Conservation (phyloP, 306 rosid genomes). For the Inga laurina region DNA sequence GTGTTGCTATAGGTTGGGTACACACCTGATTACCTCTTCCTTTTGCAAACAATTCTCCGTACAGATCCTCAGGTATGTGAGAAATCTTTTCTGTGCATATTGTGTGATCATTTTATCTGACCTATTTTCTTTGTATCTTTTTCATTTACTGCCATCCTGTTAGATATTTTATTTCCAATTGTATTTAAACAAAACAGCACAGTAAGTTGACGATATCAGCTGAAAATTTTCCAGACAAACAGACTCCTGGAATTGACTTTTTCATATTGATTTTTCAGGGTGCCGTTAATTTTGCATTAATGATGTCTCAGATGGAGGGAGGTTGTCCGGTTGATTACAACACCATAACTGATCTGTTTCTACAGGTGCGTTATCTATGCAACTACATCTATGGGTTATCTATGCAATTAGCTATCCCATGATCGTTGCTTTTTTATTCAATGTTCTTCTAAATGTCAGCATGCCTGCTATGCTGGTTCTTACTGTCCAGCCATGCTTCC, state of each 20-base stretch:
- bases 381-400: slow-evolving; percentile 1
- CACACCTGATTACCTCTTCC: slow-evolving; percentile 96
- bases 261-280: slow-evolving; percentile 62
- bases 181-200: background rate
- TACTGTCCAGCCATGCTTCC: background rate
- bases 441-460: slow-evolving; percentile 19
- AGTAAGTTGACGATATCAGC: background rate
- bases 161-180: slow-evolving; percentile 10
- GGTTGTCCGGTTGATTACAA: slow-evolving; percentile 98
- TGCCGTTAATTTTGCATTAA: slow-evolving; percentile 97
- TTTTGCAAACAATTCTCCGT: slow-evolving; percentile 95
- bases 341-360: slow-evolving; percentile 97
- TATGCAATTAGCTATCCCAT: background rate
- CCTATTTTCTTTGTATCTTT: slow-evolving; percentile 16
- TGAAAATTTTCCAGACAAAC: slow-evolving; percentile 1
- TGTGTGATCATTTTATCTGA: slow-evolving; percentile 1
- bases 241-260: background rate
- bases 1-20: slow-evolving; percentile 78
- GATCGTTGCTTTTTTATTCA: background rate
- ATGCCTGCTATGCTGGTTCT: background rate
- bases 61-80: slow-evolving; percentile 90
- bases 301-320: slow-evolving; percentile 99
- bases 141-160: slow-evolving; percentile 11
- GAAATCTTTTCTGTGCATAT: background rate
- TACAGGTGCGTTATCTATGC: slow-evolving; percentile 66